These are phyloP conservation scores for Fragilaria crotonensis DNA, from an alignment of 108 stramenopile species.

Conservation along the genomic window DNA sequence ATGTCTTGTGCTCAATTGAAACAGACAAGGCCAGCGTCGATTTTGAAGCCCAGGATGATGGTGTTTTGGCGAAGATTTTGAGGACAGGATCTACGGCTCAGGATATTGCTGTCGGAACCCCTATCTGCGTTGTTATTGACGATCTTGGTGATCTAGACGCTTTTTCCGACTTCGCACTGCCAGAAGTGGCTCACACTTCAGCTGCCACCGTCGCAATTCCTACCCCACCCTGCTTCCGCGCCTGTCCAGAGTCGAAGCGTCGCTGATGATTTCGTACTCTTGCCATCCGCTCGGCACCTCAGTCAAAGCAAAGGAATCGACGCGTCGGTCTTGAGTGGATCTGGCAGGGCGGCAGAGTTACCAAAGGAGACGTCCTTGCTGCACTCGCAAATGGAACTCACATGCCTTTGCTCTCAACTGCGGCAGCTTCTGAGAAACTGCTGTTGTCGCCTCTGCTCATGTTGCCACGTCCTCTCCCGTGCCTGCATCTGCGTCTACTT, in stretches of 20 bases:
- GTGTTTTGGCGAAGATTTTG: constrained; percentile 93
- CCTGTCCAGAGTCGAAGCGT: too few relatives aligned
- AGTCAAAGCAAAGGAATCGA: constrained; percentile 70
- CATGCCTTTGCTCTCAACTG: constrained; percentile 7
- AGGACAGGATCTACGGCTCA: constrained; percentile 45
- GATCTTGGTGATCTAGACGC: constrained; percentile 77
- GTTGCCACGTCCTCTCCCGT: too few relatives aligned
- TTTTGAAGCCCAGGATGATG: constrained; percentile 98
- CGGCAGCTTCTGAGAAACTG: too few relatives aligned
- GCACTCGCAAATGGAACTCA: constrained; percentile 44
- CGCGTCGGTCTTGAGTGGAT: constrained; percentile 62
- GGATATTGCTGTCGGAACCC: constrained; percentile 82
- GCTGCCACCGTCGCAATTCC: too few relatives aligned
- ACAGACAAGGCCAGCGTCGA: constrained; percentile 99
- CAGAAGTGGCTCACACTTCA: too few relatives aligned
- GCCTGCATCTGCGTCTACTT: too few relatives aligned
- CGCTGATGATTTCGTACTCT: constrained; percentile 35
- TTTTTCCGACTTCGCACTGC: constrained; percentile 78
- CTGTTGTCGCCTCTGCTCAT: constrained; percentile 21
- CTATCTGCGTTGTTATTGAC: constrained; percentile 87
- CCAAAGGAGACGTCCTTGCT: constrained; percentile 86
- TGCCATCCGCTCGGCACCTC: constrained; percentile 81
- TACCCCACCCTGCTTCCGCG: too few relatives aligned
- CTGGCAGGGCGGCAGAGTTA: constrained; percentile 84
- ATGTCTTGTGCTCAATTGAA: constrained; percentile 89